Base-by-base conservation (phyloP, 1,284 basidiomycete species). In the Boletus calvinii region DNA sequence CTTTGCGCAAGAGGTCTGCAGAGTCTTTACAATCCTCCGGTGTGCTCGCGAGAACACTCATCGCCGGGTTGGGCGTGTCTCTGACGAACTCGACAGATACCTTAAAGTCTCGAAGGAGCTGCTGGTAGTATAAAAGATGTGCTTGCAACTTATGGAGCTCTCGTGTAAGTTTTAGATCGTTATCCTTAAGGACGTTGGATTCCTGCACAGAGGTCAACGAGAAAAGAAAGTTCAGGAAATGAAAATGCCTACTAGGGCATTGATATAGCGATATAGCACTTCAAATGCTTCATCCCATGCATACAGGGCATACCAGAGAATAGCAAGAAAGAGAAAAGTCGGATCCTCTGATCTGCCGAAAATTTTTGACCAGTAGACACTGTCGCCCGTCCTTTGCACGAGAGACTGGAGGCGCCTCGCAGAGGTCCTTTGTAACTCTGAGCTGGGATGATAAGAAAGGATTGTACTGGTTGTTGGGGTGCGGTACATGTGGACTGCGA, bases 201-300 rank as follows among this genome's bases (percentile, higher is more conserved):
- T 83, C 79, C 78, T 79, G 41, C 31, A 29, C 12, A 13, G 5
- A 35, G 0, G 30, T 63, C 35, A 55, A 31, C 12, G 11, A 2
- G 4, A 2, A 20, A 32, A 32, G 30, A 24, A 6, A n/a, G 15
- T 3, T 10, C 7, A 6, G 5, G 15, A 31, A 10, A 35, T 17
- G 13, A 20, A 13, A 26, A 10, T 15, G 26, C 74, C 36, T 57
- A 81, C 80, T 47, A 81, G 63, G 20, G 54, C 55, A 41, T 70
- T 74, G 35, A 83, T 77, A 57, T 81, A 74, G 2, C 62, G 46
- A 57, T 78, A 79, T 17, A 83, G 58, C 34, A 67, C 66, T 43
- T 81, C 79, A 4, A 83, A 64, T 0, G 79, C 73, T 57, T 83
- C 74, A 50, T 83, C 81, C 79, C 80, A 83, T 8, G 75, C 76